Evolutionary conservation across 2,329 filamentous ascomycete species (phyloP), one percentile per base, ranked within the genome.

Genomic region (Hymenoscyphus fructigenus): DNA sequence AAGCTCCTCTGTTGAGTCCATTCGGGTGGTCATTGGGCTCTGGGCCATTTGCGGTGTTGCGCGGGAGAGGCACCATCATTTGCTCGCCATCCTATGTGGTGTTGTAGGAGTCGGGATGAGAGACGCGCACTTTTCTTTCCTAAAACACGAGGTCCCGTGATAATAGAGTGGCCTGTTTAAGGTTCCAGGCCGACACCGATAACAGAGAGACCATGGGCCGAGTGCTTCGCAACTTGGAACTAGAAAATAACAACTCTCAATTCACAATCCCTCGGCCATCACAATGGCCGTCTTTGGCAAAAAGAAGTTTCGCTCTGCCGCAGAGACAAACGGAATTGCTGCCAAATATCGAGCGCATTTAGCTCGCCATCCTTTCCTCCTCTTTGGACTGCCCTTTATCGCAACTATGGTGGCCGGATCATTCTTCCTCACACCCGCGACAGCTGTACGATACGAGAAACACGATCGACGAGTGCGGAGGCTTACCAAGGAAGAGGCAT

Each of bases 301-400:
- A 68, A 92, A 91, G 71, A 89, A 87, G 67, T 96, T 90, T 78
- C 88, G 88, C 68, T 80, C 87, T 50, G 78, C 89, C 38, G 83
- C 87, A 66, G 85, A 92, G 67, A 79, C 85, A 68, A 88, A 88
- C 78, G 86, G 85, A 12, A 79, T 96, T 71, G 91, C 91, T 60
- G 85, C 89, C 65, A 83, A 83, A 67, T 99, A 99, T 81, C 91
- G 95, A 65, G 81, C 85, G 36, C 78, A 86, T 66, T 86, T 99
- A 71, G 83, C 86, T 65, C 89, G 85, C 74, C 92, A 91, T 73
- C 96, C 95, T 0, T 99, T 99, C 77, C 81, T 93, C 32, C 86
- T 97, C 68, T 99, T 99, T 76, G 96, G 96, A 1, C 84, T 99
- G 3, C 96, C 95, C 0, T 99, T 99, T 78, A 85, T 99, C 70